phyloP scores from a whole-genome alignment of 176 grass and related monocot genomes.

The Cymbopogon citratus region DNA sequence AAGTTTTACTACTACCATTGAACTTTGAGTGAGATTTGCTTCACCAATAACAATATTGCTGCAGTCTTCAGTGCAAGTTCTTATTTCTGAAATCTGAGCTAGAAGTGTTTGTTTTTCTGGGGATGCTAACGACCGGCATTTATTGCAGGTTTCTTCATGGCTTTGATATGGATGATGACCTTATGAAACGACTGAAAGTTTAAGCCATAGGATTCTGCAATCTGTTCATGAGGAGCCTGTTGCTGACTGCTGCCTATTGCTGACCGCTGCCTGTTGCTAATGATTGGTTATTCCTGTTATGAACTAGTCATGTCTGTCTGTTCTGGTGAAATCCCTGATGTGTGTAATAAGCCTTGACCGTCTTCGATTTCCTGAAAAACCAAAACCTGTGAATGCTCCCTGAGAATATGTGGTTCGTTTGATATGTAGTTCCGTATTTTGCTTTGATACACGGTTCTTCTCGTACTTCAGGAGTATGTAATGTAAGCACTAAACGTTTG shows the following conservation, averaged over 20 bases:
- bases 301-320: not conserved
- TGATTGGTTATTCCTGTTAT: not conserved
- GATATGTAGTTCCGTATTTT: not conserved
- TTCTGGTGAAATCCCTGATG: too few relatives aligned
- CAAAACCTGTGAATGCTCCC: not conserved
- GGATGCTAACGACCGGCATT: not conserved
- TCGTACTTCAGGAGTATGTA: not conserved
- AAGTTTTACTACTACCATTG: too few relatives aligned
- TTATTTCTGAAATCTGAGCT: too few relatives aligned
- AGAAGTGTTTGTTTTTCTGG: too few relatives aligned
- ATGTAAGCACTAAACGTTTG: too few relatives aligned
- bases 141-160: not conserved
- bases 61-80: not conserved
- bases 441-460: not conserved
- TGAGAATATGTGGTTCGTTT: not conserved
- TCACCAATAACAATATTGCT: not conserved
- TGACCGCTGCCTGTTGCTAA: not conserved
- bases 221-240: too few relatives aligned
- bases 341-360: too few relatives aligned
- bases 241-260: not conserved
- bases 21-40: not conserved
- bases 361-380: not conserved
- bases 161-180: too few relatives aligned
- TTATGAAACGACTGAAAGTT: too few relatives aligned
- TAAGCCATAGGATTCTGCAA: too few relatives aligned